A percentile compares a stretch with the other conserved stretches of the same genome.
These are phyloP conservation scores for Clitocybe nebularis DNA, from an alignment of 1,284 basidiomycete genomes.

Conservation along the genomic window DNA sequence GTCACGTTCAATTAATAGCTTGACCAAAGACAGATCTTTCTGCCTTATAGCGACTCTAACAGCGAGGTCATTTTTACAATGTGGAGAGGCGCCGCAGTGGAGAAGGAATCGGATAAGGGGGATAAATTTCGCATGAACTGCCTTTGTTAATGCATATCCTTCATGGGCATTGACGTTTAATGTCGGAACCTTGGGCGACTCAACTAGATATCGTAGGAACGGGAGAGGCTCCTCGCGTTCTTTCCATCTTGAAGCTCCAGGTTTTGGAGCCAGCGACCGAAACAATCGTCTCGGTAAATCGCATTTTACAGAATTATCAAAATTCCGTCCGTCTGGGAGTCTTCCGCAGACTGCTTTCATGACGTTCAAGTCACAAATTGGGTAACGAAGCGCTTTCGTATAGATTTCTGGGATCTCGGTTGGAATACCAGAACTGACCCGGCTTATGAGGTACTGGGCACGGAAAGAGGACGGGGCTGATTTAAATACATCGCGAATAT, in stretches of 20 bases:
- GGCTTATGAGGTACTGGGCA: slow-evolving; percentile 55
- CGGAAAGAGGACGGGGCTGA: slow-evolving; percentile 48
- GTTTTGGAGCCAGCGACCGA: slow-evolving; percentile 37
- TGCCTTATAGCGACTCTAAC: slow-evolving; percentile 73
- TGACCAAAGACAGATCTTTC: slow-evolving; percentile 65
- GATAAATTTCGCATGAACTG: slow-evolving; percentile 61
- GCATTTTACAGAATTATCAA: neutral
- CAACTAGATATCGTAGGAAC: slow-evolving; percentile 54
- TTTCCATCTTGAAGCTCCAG: slow-evolving; percentile 28
- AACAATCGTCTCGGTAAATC: slow-evolving; percentile 66
- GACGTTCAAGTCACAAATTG: slow-evolving; percentile 56
- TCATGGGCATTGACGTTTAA: slow-evolving; percentile 58
- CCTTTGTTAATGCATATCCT: slow-evolving; percentile 76
- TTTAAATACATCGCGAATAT: slow-evolving; percentile 50
- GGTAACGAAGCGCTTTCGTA: slow-evolving; percentile 57
- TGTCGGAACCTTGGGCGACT: slow-evolving; percentile 32
- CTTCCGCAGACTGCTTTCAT: slow-evolving; percentile 44
- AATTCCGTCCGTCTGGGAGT: slow-evolving; percentile 6
- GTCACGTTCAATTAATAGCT: slow-evolving; percentile 66
- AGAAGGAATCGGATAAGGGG: slow-evolving; percentile 71
- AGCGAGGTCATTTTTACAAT: slow-evolving; percentile 53
- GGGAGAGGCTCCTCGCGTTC: slow-evolving; percentile 54
- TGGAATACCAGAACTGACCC: slow-evolving; percentile 25
- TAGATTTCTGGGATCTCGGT: slow-evolving; percentile 29
- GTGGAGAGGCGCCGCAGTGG: slow-evolving; percentile 66